A percentile compares a stretch with the other conserved stretches of the same genome.
These are phyloP conservation scores for Aureobasidium pullulans DNA, from an alignment of 2,329 filamentous ascomycete genomes.

Conservation along the genomic window DNA sequence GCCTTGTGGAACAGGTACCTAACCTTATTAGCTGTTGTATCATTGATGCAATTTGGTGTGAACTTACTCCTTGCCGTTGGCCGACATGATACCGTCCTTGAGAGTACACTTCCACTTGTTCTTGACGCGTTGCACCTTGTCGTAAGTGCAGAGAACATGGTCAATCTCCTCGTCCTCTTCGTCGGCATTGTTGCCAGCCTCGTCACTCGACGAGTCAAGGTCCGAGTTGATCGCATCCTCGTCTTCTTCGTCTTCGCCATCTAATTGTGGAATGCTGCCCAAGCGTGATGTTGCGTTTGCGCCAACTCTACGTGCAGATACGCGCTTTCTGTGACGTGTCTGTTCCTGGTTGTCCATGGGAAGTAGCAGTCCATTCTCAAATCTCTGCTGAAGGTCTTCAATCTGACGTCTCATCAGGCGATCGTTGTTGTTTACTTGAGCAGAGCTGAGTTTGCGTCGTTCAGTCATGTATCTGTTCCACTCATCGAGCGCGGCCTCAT, in stretches of 20 bases:
- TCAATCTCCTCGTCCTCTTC: conserved; percentile 83
- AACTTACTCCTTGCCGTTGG: conserved; percentile 78
- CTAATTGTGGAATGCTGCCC: conserved; percentile 15
- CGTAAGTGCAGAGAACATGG: conserved; percentile 96
- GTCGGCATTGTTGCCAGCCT: conserved; percentile 51
- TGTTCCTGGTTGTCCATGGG: conserved; percentile 50
- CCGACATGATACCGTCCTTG: conserved; percentile 90
- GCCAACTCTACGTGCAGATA: conserved; percentile 18
- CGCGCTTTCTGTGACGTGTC: conserved; percentile 26
- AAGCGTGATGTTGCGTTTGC: background rate
- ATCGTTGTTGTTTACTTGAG: conserved; percentile 53
- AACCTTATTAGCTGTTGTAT: conserved; percentile 17
- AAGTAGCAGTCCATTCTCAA: conserved; percentile 72
- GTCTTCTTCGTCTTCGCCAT: conserved; percentile 41
- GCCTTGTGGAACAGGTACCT: conserved; percentile 96
- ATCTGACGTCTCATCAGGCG: conserved; percentile 62
- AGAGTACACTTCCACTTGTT: conserved; percentile 96
- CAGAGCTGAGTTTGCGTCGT: conserved; percentile 46
- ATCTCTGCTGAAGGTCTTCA: conserved; percentile 55
- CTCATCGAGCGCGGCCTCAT: conserved; percentile 49
- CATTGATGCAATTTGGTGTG: background rate
- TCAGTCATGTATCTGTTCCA: conserved; percentile 53
- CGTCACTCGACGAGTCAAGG: conserved; percentile 92
- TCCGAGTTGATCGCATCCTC: conserved; percentile 99
- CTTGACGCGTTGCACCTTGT: conserved; percentile 98